phyloP scores from a whole-genome alignment of 306 rosid species.

The Astragalus glycyphyllos region DNA sequence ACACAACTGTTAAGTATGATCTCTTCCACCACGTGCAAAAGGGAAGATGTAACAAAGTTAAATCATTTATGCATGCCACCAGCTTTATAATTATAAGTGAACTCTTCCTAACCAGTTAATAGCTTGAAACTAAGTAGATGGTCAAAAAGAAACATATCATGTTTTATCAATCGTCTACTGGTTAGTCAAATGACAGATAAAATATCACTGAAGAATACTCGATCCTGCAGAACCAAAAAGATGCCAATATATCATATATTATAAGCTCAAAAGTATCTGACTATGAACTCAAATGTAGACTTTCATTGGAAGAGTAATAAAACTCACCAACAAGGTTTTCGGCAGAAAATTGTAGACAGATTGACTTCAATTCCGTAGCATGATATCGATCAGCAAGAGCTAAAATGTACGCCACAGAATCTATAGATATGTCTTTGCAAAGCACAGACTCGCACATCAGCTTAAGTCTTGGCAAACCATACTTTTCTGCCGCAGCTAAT shows the following conservation, averaged over 20 bases:
- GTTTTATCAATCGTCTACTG: neutral
- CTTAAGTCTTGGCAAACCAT: conserved; percentile 83
- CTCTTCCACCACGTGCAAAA: neutral
- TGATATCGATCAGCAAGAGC: conserved; percentile 89
- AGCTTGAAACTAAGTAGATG: conserved; percentile 10
- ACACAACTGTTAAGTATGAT: conserved; percentile 11
- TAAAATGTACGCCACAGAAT: conserved; percentile 86
- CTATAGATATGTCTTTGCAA: conserved; percentile 88
- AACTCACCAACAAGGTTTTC: conserved; percentile 92
- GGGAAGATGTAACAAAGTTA: conserved; percentile 2
- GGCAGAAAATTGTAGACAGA: conserved; percentile 88
- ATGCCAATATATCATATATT: conserved; percentile 6
- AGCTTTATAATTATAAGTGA: conserved; percentile 8
- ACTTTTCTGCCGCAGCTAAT: conserved; percentile 89
- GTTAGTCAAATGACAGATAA: conserved; percentile 21
- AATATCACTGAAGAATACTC: conserved; percentile 29
- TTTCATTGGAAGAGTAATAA: conserved; percentile 25
- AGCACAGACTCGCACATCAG: conserved; percentile 95
- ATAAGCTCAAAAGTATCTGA: conserved; percentile 11
- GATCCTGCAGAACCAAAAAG: conserved; percentile 23
- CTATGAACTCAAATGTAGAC: neutral
- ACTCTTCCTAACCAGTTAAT: conserved; percentile 10
- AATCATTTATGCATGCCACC: conserved; percentile 11
- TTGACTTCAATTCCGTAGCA: conserved; percentile 84
- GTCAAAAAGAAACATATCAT: conserved; percentile 1